Conservation (phyloP, 2,329 filamentous ascomycete species). For the Chalaropsis thielavioides region DNA sequence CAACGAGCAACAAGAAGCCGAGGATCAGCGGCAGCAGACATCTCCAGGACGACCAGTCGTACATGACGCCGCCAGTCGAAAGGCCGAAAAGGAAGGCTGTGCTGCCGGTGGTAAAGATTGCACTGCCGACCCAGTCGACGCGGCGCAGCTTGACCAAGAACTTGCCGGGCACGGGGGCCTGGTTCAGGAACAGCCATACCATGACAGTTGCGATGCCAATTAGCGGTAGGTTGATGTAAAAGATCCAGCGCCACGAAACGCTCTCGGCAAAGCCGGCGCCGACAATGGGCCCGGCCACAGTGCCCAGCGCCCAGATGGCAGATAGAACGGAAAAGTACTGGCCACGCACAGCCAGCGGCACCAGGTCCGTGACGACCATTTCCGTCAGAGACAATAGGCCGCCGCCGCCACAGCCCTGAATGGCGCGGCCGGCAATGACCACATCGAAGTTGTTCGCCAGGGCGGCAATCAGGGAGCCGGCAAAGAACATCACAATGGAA, state of each 20-base stretch:
- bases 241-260: conserved; percentile 25
- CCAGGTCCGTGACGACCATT: conserved; percentile 28
- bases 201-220: conserved; percentile 21
- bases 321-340: conserved; percentile 28
- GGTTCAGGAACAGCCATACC: conserved; percentile 22
- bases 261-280: conserved; percentile 22
- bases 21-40: conserved; percentile 47
- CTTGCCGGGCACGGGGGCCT: conserved; percentile 19
- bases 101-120: conserved; percentile 44
- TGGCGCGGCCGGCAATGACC: conserved; percentile 24
- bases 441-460: conserved; percentile 23
- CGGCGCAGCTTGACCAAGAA: conserved; percentile 19
- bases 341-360: conserved; percentile 30
- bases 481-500: conserved; percentile 25
- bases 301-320: conserved; percentile 41
- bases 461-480: conserved; percentile 30
- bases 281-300: conserved; percentile 25
- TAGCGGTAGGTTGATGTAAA: conserved; percentile 26
- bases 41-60: conserved; percentile 46
- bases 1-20: conserved; percentile 36
- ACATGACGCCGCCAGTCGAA: conserved; percentile 46
- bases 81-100: conserved; percentile 36
- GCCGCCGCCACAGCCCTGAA: conserved; percentile 28
- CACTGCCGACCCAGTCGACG: conserved; percentile 49
- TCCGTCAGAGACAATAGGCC: conserved; percentile 25